A percentile compares a stretch with the other conserved stretches of the same genome.
Evolutionary conservation across 2,329 filamentous ascomycete genomes (phyloP).

Genomic region (Alternaria brassicicola): DNA sequence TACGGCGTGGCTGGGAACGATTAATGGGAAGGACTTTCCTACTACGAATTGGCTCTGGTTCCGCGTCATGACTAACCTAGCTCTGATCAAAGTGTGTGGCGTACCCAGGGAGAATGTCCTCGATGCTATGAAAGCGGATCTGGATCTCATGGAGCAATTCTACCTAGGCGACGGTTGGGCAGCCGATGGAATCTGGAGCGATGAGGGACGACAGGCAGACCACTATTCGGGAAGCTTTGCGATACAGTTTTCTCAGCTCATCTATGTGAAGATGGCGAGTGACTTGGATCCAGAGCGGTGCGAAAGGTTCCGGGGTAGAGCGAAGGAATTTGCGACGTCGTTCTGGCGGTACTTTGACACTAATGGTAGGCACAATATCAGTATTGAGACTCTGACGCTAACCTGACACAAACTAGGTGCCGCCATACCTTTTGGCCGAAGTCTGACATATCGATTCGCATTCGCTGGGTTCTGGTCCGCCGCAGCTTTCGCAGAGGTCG

Average conservation of each 20-base stretch:
- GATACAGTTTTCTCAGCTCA: slow-evolving; percentile 59
- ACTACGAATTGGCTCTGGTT: slow-evolving; percentile 62
- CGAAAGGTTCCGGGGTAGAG: slow-evolving; percentile 48
- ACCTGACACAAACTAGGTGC: slow-evolving; percentile 46
- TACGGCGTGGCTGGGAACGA: slow-evolving; percentile 49
- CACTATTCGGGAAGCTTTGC: slow-evolving; percentile 63
- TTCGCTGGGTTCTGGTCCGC: slow-evolving; percentile 58
- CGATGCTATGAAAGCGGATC: slow-evolving; percentile 51
- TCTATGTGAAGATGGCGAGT: slow-evolving; percentile 54
- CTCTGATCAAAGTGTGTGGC: slow-evolving; percentile 52
- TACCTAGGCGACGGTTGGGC: slow-evolving; percentile 57
- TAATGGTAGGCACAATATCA: slow-evolving; percentile 41
- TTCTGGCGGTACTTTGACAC: slow-evolving; percentile 59
- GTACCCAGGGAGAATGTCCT: slow-evolving; percentile 44
- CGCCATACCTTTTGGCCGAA: slow-evolving; percentile 60
- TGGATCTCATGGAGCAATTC: slow-evolving; percentile 55
- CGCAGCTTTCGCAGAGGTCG: slow-evolving; percentile 52
- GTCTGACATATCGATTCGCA: slow-evolving; percentile 60
- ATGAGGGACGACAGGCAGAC: slow-evolving; percentile 52
- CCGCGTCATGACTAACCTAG: slow-evolving; percentile 58
- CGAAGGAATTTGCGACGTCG: slow-evolving; percentile 49
- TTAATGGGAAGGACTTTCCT: slow-evolving; percentile 56
- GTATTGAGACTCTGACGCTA: not conserved
- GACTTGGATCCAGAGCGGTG: slow-evolving; percentile 52
- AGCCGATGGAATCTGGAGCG: slow-evolving; percentile 54